Percentiles rank a stretch among this genome's conserved stretches.
phyloP scores from a whole-genome alignment of 768 basidiomycete genomes.

The Tricholoma sp. region DNA sequence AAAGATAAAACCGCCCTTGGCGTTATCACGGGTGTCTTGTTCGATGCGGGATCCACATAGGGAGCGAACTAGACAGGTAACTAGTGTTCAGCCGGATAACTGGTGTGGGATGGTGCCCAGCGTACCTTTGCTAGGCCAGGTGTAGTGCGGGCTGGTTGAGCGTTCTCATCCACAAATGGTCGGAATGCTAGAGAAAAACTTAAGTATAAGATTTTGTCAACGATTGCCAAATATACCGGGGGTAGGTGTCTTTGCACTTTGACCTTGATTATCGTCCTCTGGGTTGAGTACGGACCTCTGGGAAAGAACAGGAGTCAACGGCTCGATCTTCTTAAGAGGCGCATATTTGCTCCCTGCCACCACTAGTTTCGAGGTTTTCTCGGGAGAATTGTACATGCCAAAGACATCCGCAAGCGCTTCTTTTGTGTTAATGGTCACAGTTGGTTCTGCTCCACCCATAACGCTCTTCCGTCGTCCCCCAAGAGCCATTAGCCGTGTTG shows the following conservation, averaged over 20 bases:
- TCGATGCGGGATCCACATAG: constrained; percentile 52
- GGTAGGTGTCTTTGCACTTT: constrained; percentile 34
- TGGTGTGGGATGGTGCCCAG: background rate
- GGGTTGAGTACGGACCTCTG: constrained; percentile 25
- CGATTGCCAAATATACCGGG: constrained; percentile 18
- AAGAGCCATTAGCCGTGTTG: constrained; percentile 33
- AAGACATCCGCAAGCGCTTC: constrained; percentile 93
- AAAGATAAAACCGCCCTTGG: constrained; percentile 43
- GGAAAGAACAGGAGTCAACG: constrained; percentile 41
- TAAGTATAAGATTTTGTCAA: constrained; percentile 10
- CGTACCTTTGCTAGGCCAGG: constrained; percentile 36
- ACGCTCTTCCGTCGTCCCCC: constrained; percentile 39
- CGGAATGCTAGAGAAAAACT: constrained; percentile 43
- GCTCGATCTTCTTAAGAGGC: constrained; percentile 63
- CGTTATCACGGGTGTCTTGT: constrained; percentile 35
- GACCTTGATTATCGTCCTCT: constrained; percentile 38
- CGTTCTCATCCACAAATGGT: constrained; percentile 67
- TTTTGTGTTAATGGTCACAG: constrained; percentile 95
- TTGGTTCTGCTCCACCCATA: constrained; percentile 56
- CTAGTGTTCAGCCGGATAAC: constrained; percentile 4
- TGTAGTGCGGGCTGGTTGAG: constrained; percentile 37
- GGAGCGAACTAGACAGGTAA: constrained; percentile 52
- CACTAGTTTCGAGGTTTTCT: constrained; percentile 56
- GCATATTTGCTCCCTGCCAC: constrained; percentile 69
- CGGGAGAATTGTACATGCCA: constrained; percentile 92